These are phyloP conservation scores for Fusarium lyarnte DNA, from an alignment of 2,329 filamentous ascomycete species.

Conservation along the genomic window DNA sequence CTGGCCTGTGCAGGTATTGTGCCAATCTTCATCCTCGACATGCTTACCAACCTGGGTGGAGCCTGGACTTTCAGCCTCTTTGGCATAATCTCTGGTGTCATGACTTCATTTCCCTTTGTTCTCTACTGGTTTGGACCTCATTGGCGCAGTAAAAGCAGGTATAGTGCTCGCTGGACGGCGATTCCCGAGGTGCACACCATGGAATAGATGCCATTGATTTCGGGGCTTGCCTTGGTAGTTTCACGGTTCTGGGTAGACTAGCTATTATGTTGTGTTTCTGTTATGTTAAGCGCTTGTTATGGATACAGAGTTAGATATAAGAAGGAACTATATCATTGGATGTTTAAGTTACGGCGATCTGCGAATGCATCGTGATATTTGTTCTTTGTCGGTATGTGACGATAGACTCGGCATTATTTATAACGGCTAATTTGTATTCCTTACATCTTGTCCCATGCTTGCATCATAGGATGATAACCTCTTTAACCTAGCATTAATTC, in stretches of 20 bases:
- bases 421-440: too few species aligned
- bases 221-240: too few species aligned
- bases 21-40: not conserved
- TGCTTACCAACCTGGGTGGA: not conserved
- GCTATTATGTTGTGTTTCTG: not conserved
- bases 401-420: not conserved
- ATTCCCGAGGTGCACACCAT: not conserved
- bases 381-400: fast-evolving
- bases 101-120: not conserved
- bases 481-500: not conserved
- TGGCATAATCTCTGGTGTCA: not conserved
- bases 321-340: fast-evolving
- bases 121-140: not conserved
- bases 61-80: conserved; percentile 1
- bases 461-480: not conserved
- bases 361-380: too few species aligned
- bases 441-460: too few species aligned
- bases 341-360: not conserved
- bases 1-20: not conserved
- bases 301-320: not conserved
- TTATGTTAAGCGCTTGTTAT: not conserved
- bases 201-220: not conserved
- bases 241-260: too few species aligned
- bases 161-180: not conserved
- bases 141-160: not conserved